Percentiles rank a stretch among this genome's conserved stretches.
These are phyloP conservation scores for Capsicum chinense DNA, from an alignment of 257 asterid species.

Conservation along the genomic window DNA sequence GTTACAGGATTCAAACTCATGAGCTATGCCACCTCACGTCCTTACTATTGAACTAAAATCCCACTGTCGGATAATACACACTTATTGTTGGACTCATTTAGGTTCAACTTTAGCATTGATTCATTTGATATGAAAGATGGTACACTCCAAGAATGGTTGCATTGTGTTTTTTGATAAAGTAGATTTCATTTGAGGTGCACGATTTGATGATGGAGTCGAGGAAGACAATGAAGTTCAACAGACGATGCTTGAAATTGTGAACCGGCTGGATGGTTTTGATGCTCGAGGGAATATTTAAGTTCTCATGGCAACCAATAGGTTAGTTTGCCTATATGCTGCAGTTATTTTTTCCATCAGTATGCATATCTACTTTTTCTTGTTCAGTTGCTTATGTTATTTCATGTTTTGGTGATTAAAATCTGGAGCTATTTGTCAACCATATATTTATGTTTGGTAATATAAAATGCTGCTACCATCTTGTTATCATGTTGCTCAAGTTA, in stretches of 20 bases:
- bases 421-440: conserved; percentile 1
- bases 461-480: conserved; percentile 5
- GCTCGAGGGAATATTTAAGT: too few species aligned
- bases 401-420: not conserved
- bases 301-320: too few species aligned
- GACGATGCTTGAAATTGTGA: too few species aligned
- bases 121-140: conserved; percentile 65
- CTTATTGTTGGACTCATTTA: not conserved
- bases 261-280: too few species aligned
- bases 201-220: conserved; percentile 95
- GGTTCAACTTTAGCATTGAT: not conserved
- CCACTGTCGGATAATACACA: not conserved
- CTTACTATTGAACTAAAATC: too few species aligned
- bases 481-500: not conserved
- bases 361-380: too few species aligned
- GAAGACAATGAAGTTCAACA: too few species aligned
- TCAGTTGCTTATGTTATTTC: not conserved
- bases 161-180: conserved; percentile 95
- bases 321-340: too few species aligned
- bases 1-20: too few species aligned
- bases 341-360: too few species aligned
- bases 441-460: not conserved
- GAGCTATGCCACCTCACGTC: too few species aligned
- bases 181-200: conserved; percentile 97
- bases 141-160: conserved; percentile 97